phyloP scores from a whole-genome alignment of 768 basidiomycete species.

The Termitomyces sp. region DNA sequence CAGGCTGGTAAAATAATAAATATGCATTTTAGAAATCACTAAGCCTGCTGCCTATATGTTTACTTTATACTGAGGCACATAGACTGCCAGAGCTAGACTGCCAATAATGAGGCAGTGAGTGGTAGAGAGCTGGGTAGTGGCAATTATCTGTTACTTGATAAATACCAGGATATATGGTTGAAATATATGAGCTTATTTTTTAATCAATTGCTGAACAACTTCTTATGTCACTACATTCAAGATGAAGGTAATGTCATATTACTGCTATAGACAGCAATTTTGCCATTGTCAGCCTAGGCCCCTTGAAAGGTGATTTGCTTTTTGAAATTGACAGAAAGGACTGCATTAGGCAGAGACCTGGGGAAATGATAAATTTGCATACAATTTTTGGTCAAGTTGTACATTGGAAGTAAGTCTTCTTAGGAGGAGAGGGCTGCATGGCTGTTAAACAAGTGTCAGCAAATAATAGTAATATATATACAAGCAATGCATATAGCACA shows the following conservation, averaged over 20 bases:
- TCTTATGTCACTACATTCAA: not conserved
- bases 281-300: conserved; percentile 9
- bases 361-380: conserved; percentile 3
- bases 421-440: not conserved
- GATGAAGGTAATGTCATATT: conserved; percentile 4
- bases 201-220: not conserved
- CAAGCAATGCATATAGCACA: conserved; percentile 8
- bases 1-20: not conserved
- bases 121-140: not conserved
- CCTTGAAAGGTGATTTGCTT: conserved; percentile 7
- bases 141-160: not conserved
- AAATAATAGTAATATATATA: not conserved
- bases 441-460: not conserved
- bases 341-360: conserved; percentile 1
- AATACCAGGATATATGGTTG: not conserved
- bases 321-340: conserved; percentile 6
- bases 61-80: not conserved
- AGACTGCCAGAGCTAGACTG: not conserved
- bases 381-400: not conserved
- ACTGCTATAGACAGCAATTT: conserved; percentile 14
- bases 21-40: not conserved
- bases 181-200: not conserved
- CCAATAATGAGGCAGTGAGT: not conserved
- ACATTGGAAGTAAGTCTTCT: not conserved
- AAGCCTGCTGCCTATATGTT: not conserved